phyloP scores from a whole-genome alignment of 1,139 yeast genomes.

The Diutina rugosa region DNA sequence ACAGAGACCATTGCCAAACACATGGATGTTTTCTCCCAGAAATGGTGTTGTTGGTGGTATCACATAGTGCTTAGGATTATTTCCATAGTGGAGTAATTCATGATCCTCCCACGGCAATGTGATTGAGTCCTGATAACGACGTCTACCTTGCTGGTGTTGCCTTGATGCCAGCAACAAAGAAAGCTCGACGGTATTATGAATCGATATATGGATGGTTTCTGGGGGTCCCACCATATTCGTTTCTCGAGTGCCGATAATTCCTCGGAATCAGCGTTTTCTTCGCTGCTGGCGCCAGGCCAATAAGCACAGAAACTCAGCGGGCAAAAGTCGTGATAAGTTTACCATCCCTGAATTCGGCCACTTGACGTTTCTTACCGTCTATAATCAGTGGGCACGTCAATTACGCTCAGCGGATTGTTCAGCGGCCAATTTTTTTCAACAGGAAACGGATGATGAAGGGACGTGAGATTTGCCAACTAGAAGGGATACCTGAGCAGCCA shows the following conservation, averaged over 20 bases:
- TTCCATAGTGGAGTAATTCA: not conserved
- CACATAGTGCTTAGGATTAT: not conserved
- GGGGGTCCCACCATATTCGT: too few relatives aligned
- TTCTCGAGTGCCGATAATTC: not conserved
- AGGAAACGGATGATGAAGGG: slow-evolving; percentile 37
- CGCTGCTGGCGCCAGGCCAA: slow-evolving; percentile 4
- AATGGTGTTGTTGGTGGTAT: not conserved
- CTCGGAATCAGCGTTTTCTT: not conserved
- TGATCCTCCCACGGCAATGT: not conserved
- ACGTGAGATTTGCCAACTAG: slow-evolving; percentile 7
- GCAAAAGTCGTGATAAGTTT: slow-evolving; percentile 42
- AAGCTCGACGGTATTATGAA: not conserved
- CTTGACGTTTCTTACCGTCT: slow-evolving; percentile 71
- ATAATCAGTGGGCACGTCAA: slow-evolving; percentile 51
- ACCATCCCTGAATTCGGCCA: slow-evolving; percentile 82
- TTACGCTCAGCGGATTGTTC: slow-evolving; percentile 54
- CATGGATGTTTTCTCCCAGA: slow-evolving; percentile 1
- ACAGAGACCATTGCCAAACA: not conserved
- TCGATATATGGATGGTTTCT: not conserved
- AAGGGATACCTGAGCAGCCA: slow-evolving; percentile 13
- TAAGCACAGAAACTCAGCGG: slow-evolving; percentile 17
- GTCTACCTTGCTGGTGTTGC: not conserved
- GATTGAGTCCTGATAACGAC: not conserved
- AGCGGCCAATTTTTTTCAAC: slow-evolving; percentile 54
- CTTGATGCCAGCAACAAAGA: not conserved